These are phyloP conservation scores for Candida ortonii DNA, from an alignment of 805 yeast species.

Conservation along the genomic window DNA sequence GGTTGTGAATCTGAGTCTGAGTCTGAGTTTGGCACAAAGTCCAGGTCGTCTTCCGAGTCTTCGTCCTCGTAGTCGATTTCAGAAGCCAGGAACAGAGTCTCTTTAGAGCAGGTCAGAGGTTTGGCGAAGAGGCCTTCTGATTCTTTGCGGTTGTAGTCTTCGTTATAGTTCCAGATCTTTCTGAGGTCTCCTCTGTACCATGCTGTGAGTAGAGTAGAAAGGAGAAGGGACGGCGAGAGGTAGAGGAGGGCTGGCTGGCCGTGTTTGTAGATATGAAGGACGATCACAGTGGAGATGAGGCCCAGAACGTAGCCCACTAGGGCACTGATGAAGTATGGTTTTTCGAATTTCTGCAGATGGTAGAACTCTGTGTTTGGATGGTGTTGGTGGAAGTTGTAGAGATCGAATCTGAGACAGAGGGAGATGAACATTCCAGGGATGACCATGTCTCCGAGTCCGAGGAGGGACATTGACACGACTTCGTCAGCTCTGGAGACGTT, in stretches of 20 bases:
- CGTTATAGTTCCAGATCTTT: slow-evolving; percentile 39
- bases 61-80: slow-evolving; percentile 23
- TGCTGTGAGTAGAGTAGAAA: slow-evolving; percentile 36
- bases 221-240: slow-evolving; percentile 48
- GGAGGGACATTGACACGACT: slow-evolving; percentile 33
- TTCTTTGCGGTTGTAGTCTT: slow-evolving; percentile 20
- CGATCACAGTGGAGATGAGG: slow-evolving; percentile 40
- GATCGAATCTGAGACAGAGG: slow-evolving; percentile 54
- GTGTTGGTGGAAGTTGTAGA: slow-evolving; percentile 36
- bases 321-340: slow-evolving; percentile 46
- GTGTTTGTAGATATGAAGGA: slow-evolving; percentile 35
- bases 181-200: slow-evolving; percentile 40
- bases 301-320: slow-evolving; percentile 50
- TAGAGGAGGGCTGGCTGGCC: slow-evolving; percentile 73
- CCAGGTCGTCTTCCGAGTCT: slow-evolving; percentile 25
- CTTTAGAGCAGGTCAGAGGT: slow-evolving; percentile 24
- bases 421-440: slow-evolving; percentile 56
- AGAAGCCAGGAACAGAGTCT: slow-evolving; percentile 24
- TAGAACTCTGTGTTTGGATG: slow-evolving; percentile 38
- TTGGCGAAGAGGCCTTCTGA: slow-evolving; percentile 12
- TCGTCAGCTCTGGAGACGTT: slow-evolving; percentile 20
- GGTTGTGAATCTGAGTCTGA: slow-evolving; percentile 8
- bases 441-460: slow-evolving; percentile 68
- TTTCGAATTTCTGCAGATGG: slow-evolving; percentile 36
- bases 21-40: slow-evolving; percentile 14